Evolutionary conservation across 1,284 basidiomycete genomes (phyloP).

Genomic region (Rhodotorula glutinis): DNA sequence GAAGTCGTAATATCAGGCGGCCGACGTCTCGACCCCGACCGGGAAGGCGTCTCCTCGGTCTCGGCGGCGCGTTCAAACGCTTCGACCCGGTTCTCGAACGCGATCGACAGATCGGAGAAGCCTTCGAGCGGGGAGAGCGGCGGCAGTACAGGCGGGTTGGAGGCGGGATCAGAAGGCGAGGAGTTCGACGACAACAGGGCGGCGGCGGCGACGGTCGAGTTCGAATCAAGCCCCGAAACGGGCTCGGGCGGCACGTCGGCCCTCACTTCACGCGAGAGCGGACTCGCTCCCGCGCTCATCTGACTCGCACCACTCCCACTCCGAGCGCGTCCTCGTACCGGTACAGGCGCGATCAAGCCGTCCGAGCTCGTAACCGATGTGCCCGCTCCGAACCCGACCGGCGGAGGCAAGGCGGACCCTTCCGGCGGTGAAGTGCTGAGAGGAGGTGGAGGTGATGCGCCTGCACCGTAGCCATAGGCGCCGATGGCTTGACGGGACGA

Average conservation of each 20-base stretch:
- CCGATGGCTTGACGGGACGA: conserved; percentile 33
- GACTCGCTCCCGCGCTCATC: conserved; percentile 1
- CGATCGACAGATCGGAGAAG: too few species aligned
- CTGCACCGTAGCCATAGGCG: conserved; percentile 28
- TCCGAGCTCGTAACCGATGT: too few species aligned
- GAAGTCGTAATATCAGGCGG: conserved; percentile 10
- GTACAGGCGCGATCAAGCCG: neutral
- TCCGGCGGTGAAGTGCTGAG: neutral
- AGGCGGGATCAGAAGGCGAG: neutral
- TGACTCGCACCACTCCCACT: conserved; percentile 9
- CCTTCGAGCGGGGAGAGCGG: too few species aligned
- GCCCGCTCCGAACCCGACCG: too few species aligned
- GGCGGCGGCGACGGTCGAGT: neutral
- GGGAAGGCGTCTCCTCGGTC: neutral
- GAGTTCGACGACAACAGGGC: neutral
- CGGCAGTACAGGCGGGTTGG: neutral
- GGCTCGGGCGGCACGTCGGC: neutral
- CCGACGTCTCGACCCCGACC: neutral
- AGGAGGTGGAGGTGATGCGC: neutral
- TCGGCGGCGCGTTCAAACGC: neutral
- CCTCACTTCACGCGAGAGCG: conserved; percentile 4
- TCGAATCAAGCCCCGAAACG: too few species aligned
- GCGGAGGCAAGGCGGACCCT: too few species aligned
- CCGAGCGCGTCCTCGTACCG: neutral
- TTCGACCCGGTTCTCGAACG: too few species aligned